A percentile compares a stretch with the other conserved stretches of the same genome.
These are phyloP conservation scores for Antrodiella citrinella DNA, from an alignment of 768 basidiomycete species.

Conservation along the genomic window DNA sequence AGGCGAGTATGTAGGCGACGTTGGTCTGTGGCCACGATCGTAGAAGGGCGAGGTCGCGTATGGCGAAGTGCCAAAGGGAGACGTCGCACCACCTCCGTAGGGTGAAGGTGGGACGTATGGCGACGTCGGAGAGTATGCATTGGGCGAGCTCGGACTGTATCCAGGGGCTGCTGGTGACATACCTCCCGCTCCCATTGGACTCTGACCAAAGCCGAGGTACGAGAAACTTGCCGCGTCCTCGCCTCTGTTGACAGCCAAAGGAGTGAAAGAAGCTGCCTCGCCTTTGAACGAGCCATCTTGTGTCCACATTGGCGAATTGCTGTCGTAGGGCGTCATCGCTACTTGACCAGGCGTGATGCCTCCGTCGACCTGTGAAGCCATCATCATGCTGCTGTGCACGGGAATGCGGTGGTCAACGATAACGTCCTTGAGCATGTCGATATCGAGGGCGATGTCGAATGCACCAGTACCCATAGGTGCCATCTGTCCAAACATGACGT, in stretches of 20 bases:
- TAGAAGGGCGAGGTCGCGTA: conserved; percentile 85
- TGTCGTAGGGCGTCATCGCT: conserved; percentile 96
- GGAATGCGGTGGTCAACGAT: conserved; percentile 94
- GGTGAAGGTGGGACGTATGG: conserved; percentile 85
- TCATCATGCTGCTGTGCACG: conserved; percentile 55
- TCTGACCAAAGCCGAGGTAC: conserved; percentile 74
- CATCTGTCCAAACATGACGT: conserved; percentile 98
- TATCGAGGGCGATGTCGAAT: conserved; percentile 92
- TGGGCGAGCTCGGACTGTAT: conserved; percentile 90
- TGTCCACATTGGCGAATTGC: conserved; percentile 74
- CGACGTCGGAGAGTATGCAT: conserved; percentile 82
- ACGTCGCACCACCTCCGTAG: conserved; percentile 64
- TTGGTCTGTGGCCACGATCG: conserved; percentile 51
- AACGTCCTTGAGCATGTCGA: conserved; percentile 97
- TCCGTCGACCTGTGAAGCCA: conserved; percentile 72
- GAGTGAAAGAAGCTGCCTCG: conserved; percentile 90
- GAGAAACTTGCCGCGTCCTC: conserved; percentile 76
- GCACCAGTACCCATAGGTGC: conserved; percentile 99
- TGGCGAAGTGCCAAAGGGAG: conserved; percentile 74
- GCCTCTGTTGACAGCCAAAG: conserved; percentile 73
- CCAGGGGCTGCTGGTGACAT: conserved; percentile 86
- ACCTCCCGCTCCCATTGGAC: conserved; percentile 73
- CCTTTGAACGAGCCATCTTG: conserved; percentile 71
- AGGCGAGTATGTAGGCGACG: conserved; percentile 83
- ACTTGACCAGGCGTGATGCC: conserved; percentile 90